These are phyloP conservation scores for Brasilioporus rufonigricans DNA, from an alignment of 768 basidiomycete genomes.

Conservation along the genomic window DNA sequence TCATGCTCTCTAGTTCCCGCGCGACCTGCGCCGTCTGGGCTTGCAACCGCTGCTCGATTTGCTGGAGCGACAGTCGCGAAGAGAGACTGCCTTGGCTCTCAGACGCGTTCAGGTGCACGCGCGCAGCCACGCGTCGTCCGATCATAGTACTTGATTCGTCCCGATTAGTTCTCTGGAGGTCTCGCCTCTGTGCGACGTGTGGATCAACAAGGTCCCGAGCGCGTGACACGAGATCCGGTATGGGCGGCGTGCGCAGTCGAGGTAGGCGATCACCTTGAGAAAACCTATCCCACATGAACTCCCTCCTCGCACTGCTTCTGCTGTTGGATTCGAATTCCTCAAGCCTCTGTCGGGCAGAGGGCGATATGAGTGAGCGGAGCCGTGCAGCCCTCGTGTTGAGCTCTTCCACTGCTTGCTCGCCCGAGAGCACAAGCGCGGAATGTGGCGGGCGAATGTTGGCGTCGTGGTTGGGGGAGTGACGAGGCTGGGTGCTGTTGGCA, in stretches of 20 bases:
- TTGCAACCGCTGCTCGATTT: slow-evolving; percentile 29
- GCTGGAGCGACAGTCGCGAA: slow-evolving; percentile 21
- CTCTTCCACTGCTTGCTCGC: slow-evolving; percentile 24
- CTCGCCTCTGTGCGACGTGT: slow-evolving; percentile 16
- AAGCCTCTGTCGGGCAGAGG: slow-evolving; percentile 32
- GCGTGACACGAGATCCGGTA: slow-evolving; percentile 28
- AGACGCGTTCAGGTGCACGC: slow-evolving; percentile 19
- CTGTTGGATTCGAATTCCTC: slow-evolving; percentile 29
- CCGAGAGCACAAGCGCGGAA: slow-evolving; percentile 31
- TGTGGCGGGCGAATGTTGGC: slow-evolving; percentile 29
- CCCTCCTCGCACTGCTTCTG: slow-evolving; percentile 11
- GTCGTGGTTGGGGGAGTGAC: slow-evolving; percentile 16
- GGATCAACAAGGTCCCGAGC: slow-evolving; percentile 15
- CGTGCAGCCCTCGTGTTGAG: slow-evolving; percentile 29
- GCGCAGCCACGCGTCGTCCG: slow-evolving; percentile 35
- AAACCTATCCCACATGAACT: slow-evolving; percentile 21
- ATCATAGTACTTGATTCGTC: slow-evolving; percentile 37
- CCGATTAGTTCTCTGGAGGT: slow-evolving; percentile 15
- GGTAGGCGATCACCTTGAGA: slow-evolving; percentile 18
- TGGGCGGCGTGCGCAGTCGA: slow-evolving; percentile 28
- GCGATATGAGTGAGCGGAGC: slow-evolving; percentile 28
- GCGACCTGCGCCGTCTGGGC: slow-evolving; percentile 31
- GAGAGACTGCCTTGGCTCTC: slow-evolving; percentile 18
- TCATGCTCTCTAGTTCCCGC: slow-evolving; percentile 34
- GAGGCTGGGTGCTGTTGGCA: slow-evolving; percentile 7